phyloP scores from a whole-genome alignment of 345 rosid genomes.

The Eucalyptus caleyi region DNA sequence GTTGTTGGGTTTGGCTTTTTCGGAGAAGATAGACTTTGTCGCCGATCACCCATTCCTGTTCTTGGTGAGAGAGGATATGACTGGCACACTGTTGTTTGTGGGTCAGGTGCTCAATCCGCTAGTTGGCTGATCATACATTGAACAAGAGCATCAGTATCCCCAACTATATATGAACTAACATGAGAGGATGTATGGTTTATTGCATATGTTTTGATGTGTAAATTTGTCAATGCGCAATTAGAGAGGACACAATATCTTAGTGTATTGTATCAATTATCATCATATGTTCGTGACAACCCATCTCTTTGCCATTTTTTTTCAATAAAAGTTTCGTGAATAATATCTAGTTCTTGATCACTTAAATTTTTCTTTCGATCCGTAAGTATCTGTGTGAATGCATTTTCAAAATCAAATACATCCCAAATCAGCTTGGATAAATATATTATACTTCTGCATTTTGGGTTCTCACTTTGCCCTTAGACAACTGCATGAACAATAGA shows the following conservation, averaged over 20 bases:
- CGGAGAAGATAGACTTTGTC: background rate
- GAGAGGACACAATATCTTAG: background rate
- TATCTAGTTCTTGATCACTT: background rate
- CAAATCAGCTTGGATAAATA: background rate
- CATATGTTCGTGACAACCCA: background rate
- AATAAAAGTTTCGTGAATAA: background rate
- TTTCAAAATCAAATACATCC: background rate
- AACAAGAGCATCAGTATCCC: background rate
- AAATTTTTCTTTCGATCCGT: background rate
- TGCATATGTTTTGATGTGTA: background rate
- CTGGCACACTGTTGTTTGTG: background rate
- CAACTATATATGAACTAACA: background rate
- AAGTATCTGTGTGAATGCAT: background rate
- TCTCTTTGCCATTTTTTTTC: background rate
- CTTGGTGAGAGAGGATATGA: background rate
- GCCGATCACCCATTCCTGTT: slow-evolving; percentile 2
- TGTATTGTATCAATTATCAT: background rate
- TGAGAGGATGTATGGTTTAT: background rate
- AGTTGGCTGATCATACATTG: background rate
- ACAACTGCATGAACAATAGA: background rate
- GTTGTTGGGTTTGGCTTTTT: background rate
- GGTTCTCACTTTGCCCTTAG: background rate
- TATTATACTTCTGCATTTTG: background rate
- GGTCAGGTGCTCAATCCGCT: slow-evolving; percentile 3
- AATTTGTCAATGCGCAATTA: background rate